Evolutionary conservation across 805 yeast species (phyloP).

Genomic region (Myxozyma melibiosi): DNA sequence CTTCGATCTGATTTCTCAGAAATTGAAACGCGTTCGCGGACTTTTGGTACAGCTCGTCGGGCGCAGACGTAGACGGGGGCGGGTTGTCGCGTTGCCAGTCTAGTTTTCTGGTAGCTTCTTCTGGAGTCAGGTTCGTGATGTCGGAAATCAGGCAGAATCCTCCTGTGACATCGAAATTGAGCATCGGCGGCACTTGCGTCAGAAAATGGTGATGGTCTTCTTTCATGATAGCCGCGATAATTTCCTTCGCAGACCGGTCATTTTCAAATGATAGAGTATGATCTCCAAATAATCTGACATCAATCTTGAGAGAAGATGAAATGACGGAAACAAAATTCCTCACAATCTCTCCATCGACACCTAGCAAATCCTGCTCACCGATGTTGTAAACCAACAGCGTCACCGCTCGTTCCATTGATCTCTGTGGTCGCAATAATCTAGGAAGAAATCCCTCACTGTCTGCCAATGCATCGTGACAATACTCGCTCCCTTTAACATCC

Average conservation of each 20-base stretch:
- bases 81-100: constrained; percentile 8
- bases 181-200: constrained; percentile 12
- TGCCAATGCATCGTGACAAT: neutral
- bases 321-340: neutral
- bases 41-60: constrained; percentile 4
- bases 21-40: constrained; percentile 25
- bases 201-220: constrained; percentile 13
- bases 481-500: neutral
- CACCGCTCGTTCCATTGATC: neutral
- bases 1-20: constrained; percentile 18
- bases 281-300: neutral
- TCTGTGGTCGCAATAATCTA: constrained; percentile 1
- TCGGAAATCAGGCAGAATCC: constrained; percentile 23
- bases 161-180: constrained; percentile 25
- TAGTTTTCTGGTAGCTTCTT: neutral
- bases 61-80: constrained; percentile 4
- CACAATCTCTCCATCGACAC: neutral
- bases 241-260: neutral
- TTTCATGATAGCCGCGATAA: neutral
- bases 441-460: neutral
- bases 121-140: constrained; percentile 15
- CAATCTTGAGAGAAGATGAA: neutral
- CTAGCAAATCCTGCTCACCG: neutral
- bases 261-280: no score
- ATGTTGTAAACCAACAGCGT: constrained; percentile 7